Evolutionary conservation across 148 eudicot genomes (phyloP).

Genomic region (Cornus suecica): DNA sequence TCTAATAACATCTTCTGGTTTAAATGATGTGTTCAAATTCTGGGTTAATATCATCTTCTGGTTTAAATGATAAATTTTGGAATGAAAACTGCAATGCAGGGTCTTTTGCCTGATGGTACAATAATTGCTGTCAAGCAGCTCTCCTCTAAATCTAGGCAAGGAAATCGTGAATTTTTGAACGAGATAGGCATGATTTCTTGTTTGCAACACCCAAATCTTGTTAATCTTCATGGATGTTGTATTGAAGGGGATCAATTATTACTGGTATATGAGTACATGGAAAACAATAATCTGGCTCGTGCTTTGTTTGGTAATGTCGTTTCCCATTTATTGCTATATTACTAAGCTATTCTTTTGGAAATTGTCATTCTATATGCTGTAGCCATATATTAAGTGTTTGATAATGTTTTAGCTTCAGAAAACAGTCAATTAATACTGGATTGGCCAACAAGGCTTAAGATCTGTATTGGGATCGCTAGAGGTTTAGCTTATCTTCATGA

Average conservation of each 20-base stretch:
- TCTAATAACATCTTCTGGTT: not conserved
- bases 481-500: conserved; percentile 52
- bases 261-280: conserved; percentile 46
- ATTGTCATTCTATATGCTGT: not conserved
- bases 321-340: not conserved
- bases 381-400: not conserved
- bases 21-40: not conserved
- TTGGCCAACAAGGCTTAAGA: conserved; percentile 44
- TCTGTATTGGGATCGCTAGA: conserved; percentile 45
- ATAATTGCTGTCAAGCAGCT: conserved; percentile 49
- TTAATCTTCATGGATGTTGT: conserved; percentile 52
- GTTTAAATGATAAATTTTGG: not conserved
- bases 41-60: not conserved
- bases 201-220: conserved; percentile 53
- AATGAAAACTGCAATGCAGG: conserved; percentile 24
- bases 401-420: conserved; percentile 19
- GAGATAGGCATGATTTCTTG: conserved; percentile 57
- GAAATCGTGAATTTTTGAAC: conserved; percentile 48
- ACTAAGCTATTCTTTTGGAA: not conserved
- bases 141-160: conserved; percentile 46
- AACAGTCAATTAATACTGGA: conserved; percentile 29
- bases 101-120: conserved; percentile 39
- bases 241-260: conserved; percentile 44
- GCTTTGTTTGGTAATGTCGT: conserved; percentile 33
- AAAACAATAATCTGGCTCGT: conserved; percentile 44